phyloP scores from a whole-genome alignment of 2,329 filamentous ascomycete species.

The Monosporascus sp. region DNA sequence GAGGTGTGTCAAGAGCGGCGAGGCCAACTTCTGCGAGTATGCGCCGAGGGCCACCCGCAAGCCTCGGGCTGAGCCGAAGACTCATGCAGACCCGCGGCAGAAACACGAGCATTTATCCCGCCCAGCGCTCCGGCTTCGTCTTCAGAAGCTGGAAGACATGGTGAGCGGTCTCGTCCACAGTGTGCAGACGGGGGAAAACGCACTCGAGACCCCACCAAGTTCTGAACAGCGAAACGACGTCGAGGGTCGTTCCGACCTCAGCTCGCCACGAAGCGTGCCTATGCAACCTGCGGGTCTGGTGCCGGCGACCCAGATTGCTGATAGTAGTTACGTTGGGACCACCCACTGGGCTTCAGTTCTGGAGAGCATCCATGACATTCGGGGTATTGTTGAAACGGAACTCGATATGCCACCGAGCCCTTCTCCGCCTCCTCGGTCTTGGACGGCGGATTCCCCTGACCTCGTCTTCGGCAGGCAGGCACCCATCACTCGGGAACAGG shows the following conservation, averaged over 20 bases:
- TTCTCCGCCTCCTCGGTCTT: slow-evolving; percentile 20
- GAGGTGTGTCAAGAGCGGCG: slow-evolving; percentile 33
- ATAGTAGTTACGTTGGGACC: slow-evolving; percentile 28
- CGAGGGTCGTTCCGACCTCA: slow-evolving; percentile 25
- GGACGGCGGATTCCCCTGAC: slow-evolving; percentile 20
- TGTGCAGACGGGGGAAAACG: slow-evolving; percentile 11
- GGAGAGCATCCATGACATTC: slow-evolving; percentile 31
- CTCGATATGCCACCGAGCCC: slow-evolving; percentile 18
- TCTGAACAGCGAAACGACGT: slow-evolving; percentile 22
- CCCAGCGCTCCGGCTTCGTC: slow-evolving; percentile 28
- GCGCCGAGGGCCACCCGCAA: slow-evolving; percentile 29
- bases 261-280: slow-evolving; percentile 21
- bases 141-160: slow-evolving; percentile 32
- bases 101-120: slow-evolving; percentile 24
- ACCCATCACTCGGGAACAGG: slow-evolving; percentile 27
- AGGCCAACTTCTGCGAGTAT: slow-evolving; percentile 31
- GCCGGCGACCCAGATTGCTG: slow-evolving; percentile 14
- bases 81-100: slow-evolving; percentile 19
- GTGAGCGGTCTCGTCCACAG: slow-evolving; percentile 26
- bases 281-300: slow-evolving; percentile 12
- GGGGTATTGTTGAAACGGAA: slow-evolving; percentile 26
- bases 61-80: slow-evolving; percentile 25
- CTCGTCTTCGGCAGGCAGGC: slow-evolving; percentile 22
- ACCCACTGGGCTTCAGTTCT: slow-evolving; percentile 32
- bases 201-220: slow-evolving; percentile 22